A percentile compares a stretch with the other conserved stretches of the same genome.
Evolutionary conservation across 345 rosid genomes (phyloP).

Genomic region (Heritiera fomes): DNA sequence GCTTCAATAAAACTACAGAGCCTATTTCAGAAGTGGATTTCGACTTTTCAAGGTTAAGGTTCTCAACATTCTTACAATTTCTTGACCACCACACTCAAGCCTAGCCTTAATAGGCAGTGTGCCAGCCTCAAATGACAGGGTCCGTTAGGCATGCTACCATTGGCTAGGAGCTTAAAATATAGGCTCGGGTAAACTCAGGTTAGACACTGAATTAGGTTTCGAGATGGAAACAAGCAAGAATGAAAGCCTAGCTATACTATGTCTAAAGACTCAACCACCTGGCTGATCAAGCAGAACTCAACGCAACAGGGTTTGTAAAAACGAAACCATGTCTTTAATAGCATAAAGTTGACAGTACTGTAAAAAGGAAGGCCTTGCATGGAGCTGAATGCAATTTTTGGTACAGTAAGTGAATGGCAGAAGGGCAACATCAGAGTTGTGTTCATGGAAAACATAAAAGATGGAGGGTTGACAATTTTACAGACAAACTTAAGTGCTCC

Average conservation of each 20-base stretch:
- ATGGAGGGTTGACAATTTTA: not conserved
- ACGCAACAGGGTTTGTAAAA: not conserved
- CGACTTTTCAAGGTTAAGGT: not conserved
- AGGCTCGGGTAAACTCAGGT: not conserved
- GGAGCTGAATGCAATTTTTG: not conserved
- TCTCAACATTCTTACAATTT: not conserved
- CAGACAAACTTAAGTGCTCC: not conserved
- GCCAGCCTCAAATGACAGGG: not conserved
- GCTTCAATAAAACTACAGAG: not conserved
- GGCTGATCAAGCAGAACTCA: not conserved
- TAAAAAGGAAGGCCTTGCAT: not conserved
- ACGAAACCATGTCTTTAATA: not conserved
- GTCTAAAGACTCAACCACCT: too few species aligned
- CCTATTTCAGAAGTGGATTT: not conserved
- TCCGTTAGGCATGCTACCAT: too few species aligned
- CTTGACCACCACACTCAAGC: not conserved
- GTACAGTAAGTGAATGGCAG: not conserved
- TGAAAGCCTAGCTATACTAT: too few species aligned
- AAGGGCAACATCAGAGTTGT: not conserved
- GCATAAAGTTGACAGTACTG: not conserved
- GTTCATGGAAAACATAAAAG: conserved; percentile 3
- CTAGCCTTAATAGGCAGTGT: too few species aligned
- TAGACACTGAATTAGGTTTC: not conserved
- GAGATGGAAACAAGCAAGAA: not conserved
- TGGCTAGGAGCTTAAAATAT: not conserved